Conservation (phyloP, 2,329 filamentous ascomycete genomes). For the Chalara sp. region DNA sequence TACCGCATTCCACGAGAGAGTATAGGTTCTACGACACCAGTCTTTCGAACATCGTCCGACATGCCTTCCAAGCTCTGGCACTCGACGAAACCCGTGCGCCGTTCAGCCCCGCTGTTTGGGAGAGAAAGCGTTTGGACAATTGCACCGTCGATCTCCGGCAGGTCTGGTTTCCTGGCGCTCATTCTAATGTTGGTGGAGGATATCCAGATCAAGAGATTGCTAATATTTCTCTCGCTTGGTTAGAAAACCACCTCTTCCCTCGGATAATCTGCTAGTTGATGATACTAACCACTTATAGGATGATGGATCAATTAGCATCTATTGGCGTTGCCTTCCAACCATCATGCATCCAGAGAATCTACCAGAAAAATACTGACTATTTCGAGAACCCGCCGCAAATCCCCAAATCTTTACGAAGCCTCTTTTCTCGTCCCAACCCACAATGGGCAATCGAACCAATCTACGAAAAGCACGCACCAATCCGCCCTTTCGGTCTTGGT, state of each 20-base stretch:
- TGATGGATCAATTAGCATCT: constrained; percentile 37
- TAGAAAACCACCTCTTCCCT: constrained; percentile 17
- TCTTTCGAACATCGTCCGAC: constrained; percentile 33
- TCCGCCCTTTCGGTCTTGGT: constrained; percentile 29
- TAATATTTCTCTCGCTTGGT: constrained; percentile 41
- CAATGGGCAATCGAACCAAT: constrained; percentile 43
- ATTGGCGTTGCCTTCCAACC: constrained; percentile 29
- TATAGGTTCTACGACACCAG: constrained; percentile 37
- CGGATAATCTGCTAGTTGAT: constrained; percentile 25
- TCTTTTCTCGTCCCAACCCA: constrained; percentile 13
- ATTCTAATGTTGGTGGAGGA: constrained; percentile 41
- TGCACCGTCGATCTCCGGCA: constrained; percentile 26
- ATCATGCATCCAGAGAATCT: constrained; percentile 26
- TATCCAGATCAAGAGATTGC: constrained; percentile 40
- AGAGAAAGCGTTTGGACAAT: constrained; percentile 17
- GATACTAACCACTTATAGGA: constrained; percentile 34
- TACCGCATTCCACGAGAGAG: constrained; percentile 28
- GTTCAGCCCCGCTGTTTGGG: constrained; percentile 35
- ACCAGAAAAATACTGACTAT: constrained; percentile 22
- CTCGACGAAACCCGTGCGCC: constrained; percentile 39
- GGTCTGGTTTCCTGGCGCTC: constrained; percentile 40
- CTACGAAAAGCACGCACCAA: constrained; percentile 38
- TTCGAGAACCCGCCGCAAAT: constrained; percentile 18
- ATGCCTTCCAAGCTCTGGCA: constrained; percentile 45
- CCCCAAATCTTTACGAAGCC: constrained; percentile 8